Evolutionary conservation across 768 basidiomycete species (phyloP), one percentile per base, ranked within the genome.

Genomic region (Podaxis rugospora): DNA sequence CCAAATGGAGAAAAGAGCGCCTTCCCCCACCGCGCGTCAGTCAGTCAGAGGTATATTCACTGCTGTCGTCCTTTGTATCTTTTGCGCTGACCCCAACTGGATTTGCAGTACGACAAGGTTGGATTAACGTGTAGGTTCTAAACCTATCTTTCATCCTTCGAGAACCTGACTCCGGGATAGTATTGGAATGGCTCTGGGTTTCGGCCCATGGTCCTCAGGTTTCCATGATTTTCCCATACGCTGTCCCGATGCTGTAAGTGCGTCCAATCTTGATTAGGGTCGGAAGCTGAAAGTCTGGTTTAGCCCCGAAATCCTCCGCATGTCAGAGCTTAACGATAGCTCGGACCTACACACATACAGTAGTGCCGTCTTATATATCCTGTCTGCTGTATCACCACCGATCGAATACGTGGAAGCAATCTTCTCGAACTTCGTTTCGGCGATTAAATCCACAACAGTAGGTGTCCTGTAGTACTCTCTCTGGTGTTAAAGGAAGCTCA

Each of bases 311-410:
- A 89, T 93, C 61, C 81, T 95, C 68, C 87, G 85, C 63, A 92
- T 96, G 89, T 87, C 92, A 58, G 94, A 96, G 68, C 80, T 95
- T 59, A 93, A 89, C 68, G 94, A 96, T 68, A 88, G 80, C 71
- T 78, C 86, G 6, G 94, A 95, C 60, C 71, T 96, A 60, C 92
- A 93, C 70, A 79, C 83, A 32, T 91, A 91, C 67, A 89, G 91
- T 65, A 85, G 88, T 51, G 87, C 87, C 4, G 87, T 94, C 10
- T 75, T 95, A 49, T 90, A 92, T 65, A 85, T 92, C 61, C 77
- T 95, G 53, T 93, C 93, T 14, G 89, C 89, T 2, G 82, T 94
- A 57, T 83, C 88, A n/a, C 84, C 90, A 13, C 87, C 91, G 4
- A 71, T 76, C 11, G 82, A 86, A 63, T 89, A 83, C 65, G 80